Evolutionary conservation across 768 basidiomycete genomes (phyloP).

Genomic region (Rhodotorula kratochvilovae): DNA sequence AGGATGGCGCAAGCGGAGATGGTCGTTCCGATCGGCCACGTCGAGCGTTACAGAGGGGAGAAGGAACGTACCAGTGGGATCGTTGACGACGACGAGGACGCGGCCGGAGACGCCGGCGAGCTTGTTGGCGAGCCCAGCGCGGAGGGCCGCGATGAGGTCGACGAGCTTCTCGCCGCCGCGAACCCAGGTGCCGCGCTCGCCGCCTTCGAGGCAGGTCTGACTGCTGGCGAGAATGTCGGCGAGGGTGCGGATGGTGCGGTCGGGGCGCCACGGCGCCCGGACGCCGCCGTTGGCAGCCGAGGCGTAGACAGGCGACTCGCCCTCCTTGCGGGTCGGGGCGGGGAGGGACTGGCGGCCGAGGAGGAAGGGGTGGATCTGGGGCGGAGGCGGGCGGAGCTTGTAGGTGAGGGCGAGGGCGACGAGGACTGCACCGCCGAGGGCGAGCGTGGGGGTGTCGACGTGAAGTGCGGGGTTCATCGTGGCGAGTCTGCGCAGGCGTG

Average conservation of each 20-base stretch:
- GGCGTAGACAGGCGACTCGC: constrained; percentile 31
- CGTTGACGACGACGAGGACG: constrained; percentile 30
- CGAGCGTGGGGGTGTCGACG: constrained; percentile 17
- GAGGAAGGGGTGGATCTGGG: constrained; percentile 36
- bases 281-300: background rate
- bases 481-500: background rate
- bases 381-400: constrained; percentile 20
- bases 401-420: constrained; percentile 9
- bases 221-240: constrained; percentile 8
- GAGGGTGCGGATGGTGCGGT: constrained; percentile 7
- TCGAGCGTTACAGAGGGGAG: background rate
- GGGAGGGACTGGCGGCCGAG: constrained; percentile 26
- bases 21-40: too few relatives aligned
- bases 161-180: constrained; percentile 29
- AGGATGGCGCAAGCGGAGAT: too few relatives aligned
- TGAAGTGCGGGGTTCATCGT: background rate
- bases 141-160: constrained; percentile 7
- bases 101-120: background rate
- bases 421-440: constrained; percentile 4
- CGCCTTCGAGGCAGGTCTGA: constrained; percentile 15
- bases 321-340: constrained; percentile 5
- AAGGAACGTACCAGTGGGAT: constrained; percentile 30
- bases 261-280: constrained; percentile 16
- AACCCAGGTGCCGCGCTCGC: constrained; percentile 23
- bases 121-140: constrained; percentile 19